phyloP scores from a whole-genome alignment of 768 basidiomycete genomes.

The Suillus clintonianus region DNA sequence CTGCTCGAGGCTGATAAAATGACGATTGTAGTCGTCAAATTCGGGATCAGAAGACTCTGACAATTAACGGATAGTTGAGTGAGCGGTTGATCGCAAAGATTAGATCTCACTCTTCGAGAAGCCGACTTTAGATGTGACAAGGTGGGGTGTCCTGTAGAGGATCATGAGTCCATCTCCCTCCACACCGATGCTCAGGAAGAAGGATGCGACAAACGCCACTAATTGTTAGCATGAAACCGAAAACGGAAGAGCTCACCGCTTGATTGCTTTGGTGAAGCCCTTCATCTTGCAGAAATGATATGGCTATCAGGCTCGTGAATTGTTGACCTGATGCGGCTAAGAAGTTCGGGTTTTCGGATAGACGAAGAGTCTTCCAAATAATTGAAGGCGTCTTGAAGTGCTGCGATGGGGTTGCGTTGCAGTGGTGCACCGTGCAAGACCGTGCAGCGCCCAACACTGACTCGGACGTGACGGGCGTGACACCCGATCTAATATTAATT shows the following conservation, averaged over 20 bases:
- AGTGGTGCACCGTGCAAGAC: not conserved
- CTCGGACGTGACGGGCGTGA: not conserved
- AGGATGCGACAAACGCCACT: not conserved
- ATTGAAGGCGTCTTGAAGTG: not conserved
- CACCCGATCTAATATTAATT: not conserved
- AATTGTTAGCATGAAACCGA: not conserved
- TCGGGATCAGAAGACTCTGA: constrained; percentile 83
- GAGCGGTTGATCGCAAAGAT: not conserved
- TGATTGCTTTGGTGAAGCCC: constrained; percentile 76
- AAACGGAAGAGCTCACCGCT: constrained; percentile 50
- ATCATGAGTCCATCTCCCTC: constrained; percentile 2
- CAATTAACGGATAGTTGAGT: constrained; percentile 2
- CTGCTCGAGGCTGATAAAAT: constrained; percentile 76
- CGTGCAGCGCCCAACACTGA: not conserved
- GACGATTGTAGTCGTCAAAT: constrained; percentile 83
- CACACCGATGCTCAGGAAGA: not conserved
- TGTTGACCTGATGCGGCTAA: not conserved
- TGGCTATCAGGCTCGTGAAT: not conserved
- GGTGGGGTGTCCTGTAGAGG: constrained; percentile 77
- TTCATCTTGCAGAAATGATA: constrained; percentile 57
- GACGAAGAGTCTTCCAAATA: not conserved
- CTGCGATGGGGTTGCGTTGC: not conserved
- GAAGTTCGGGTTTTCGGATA: not conserved
- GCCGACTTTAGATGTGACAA: constrained; percentile 85
- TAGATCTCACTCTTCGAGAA: constrained; percentile 78